Percentiles rank a stretch among this genome's conserved stretches.
phyloP scores from a whole-genome alignment of 208 protist genomes.

The Wallacemonas sp. region DNA sequence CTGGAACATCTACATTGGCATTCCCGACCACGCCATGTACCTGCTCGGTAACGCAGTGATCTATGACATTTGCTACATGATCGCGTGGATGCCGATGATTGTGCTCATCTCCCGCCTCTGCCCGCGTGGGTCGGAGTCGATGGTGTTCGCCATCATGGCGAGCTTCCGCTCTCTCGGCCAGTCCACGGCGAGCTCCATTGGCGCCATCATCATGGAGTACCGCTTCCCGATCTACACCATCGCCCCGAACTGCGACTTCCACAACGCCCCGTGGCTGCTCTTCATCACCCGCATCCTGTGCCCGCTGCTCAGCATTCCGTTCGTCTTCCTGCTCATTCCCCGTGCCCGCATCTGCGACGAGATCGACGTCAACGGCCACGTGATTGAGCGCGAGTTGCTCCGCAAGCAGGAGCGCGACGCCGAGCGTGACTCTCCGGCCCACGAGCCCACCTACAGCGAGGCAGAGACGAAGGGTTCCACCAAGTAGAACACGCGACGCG shows the following conservation, averaged over 20 bases:
- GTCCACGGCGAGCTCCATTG: conserved; percentile 27
- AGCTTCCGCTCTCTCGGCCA: conserved; percentile 59
- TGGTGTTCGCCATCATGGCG: conserved; percentile 61
- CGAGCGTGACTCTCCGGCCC: background rate
- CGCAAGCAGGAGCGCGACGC: conserved; percentile 9
- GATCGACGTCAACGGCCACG: conserved; percentile 33
- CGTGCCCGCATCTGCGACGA: conserved; percentile 36
- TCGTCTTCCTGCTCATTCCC: conserved; percentile 49
- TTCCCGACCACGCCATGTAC: conserved; percentile 45
- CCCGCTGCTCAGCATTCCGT: conserved; percentile 42
- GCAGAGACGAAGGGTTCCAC: background rate
- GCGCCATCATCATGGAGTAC: conserved; percentile 35
- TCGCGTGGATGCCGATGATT: conserved; percentile 61
- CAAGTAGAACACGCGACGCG: too few species aligned
- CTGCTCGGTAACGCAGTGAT: conserved; percentile 51
- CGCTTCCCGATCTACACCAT: conserved; percentile 29
- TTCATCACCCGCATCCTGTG: conserved; percentile 39
- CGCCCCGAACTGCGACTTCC: conserved; percentile 48
- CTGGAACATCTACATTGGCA: conserved; percentile 35
- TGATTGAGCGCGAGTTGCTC: conserved; percentile 10
- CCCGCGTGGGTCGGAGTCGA: conserved; percentile 57
- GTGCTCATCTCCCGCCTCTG: conserved; percentile 68
- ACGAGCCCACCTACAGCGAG: conserved; percentile 10
- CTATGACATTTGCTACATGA: conserved; percentile 40
- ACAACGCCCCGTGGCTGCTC: conserved; percentile 39